These are phyloP conservation scores for Agaricus subrufescens DNA, from an alignment of 768 basidiomycete genomes.

Conservation along the genomic window DNA sequence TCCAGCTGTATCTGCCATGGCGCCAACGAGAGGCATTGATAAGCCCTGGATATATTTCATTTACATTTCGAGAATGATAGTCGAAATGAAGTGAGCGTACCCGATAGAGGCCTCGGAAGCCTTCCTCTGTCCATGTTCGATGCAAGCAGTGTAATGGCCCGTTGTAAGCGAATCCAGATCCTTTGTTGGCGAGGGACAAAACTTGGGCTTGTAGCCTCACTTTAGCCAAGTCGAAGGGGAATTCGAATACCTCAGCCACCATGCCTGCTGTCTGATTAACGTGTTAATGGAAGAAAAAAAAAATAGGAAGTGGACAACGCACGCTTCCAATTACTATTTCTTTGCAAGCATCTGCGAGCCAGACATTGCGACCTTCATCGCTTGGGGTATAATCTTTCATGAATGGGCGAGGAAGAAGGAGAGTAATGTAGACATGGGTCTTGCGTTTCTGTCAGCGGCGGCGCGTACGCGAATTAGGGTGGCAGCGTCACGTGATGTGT, in stretches of 20 bases:
- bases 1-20: slow-evolving; percentile 91
- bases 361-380: neutral
- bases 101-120: slow-evolving; percentile 79
- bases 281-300: neutral
- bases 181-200: slow-evolving; percentile 52
- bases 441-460: neutral
- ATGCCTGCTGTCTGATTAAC: slow-evolving; percentile 69
- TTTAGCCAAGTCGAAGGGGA: slow-evolving; percentile 91
- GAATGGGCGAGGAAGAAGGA: neutral
- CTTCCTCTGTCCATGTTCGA: slow-evolving; percentile 80
- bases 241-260: slow-evolving; percentile 83
- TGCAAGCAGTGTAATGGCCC: slow-evolving; percentile 88
- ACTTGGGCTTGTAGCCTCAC: slow-evolving; percentile 89
- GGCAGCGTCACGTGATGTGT: neutral
- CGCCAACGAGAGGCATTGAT: slow-evolving; percentile 89
- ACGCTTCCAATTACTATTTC: slow-evolving; percentile 16
- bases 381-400: slow-evolving; percentile 1
- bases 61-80: neutral
- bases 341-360: slow-evolving; percentile 8
- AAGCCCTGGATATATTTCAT: slow-evolving; percentile 55
- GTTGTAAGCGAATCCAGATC: slow-evolving; percentile 37
- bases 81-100: slow-evolving; percentile 39
- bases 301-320: neutral
- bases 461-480: neutral
- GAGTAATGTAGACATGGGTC: too few relatives aligned